phyloP scores from a whole-genome alignment of 768 basidiomycete species.

The Lentinula sp. region DNA sequence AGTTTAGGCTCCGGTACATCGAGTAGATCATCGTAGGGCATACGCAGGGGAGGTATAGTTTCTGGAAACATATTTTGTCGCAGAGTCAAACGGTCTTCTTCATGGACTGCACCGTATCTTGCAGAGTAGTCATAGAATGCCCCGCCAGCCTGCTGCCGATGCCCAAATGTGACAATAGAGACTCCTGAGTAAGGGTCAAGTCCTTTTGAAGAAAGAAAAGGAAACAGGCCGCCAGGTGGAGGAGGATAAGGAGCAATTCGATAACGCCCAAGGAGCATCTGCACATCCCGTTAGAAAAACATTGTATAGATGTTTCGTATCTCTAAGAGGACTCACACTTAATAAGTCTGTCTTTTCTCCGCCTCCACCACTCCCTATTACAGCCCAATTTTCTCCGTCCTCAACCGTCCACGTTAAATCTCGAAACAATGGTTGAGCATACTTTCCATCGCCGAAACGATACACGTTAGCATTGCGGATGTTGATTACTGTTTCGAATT shows the following conservation, averaged over 20 bases:
- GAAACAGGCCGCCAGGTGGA: slow-evolving; percentile 70
- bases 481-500: slow-evolving; percentile 4
- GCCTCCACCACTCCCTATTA: slow-evolving; percentile 56
- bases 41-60: slow-evolving; percentile 24
- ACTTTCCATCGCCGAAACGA: slow-evolving; percentile 52
- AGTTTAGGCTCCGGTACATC: slow-evolving; percentile 12
- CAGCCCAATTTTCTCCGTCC: slow-evolving; percentile 68
- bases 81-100: slow-evolving; percentile 77
- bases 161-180: slow-evolving; percentile 61
- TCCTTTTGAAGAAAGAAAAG: slow-evolving; percentile 45
- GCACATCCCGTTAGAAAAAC: neutral
- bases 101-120: slow-evolving; percentile 82
- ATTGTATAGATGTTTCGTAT: neutral
- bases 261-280: slow-evolving; percentile 69
- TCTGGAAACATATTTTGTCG: slow-evolving; percentile 64
- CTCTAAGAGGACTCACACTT: slow-evolving; percentile 48
- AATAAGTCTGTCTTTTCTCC: slow-evolving; percentile 59
- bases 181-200: slow-evolving; percentile 46
- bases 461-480: slow-evolving; percentile 48
- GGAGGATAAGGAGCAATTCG: slow-evolving; percentile 59
- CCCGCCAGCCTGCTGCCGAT: slow-evolving; percentile 52
- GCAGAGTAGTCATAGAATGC: slow-evolving; percentile 93
- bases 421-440: slow-evolving; percentile 39
- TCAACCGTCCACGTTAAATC: slow-evolving; percentile 54
- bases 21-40: slow-evolving; percentile 17